phyloP scores from a whole-genome alignment of 306 rosid genomes.

The Vicia sativa region DNA sequence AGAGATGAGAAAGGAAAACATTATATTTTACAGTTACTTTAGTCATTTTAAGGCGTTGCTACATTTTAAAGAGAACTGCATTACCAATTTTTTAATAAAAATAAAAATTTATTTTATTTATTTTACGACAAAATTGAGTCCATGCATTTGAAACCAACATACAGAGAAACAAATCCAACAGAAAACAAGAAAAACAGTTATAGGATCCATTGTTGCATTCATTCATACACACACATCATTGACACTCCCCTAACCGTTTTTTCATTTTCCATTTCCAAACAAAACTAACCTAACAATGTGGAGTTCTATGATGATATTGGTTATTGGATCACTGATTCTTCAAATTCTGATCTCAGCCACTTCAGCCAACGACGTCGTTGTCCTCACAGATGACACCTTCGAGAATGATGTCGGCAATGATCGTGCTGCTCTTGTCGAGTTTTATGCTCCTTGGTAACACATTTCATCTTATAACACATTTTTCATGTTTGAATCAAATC shows the following conservation, averaged over 20 bases:
- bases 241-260: not conserved
- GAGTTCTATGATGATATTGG: conserved; percentile 35
- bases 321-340: conserved; percentile 51
- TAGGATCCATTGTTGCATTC: too few relatives aligned
- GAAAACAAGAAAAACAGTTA: not conserved
- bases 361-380: conserved; percentile 72
- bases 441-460: conserved; percentile 90
- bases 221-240: too few relatives aligned
- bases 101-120: too few relatives aligned
- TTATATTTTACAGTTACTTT: too few relatives aligned
- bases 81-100: too few relatives aligned
- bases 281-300: conserved; percentile 45
- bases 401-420: conserved; percentile 83
- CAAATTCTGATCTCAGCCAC: conserved; percentile 44
- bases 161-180: not conserved
- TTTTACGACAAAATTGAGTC: too few relatives aligned
- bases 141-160: too few relatives aligned
- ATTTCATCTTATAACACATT: conserved; percentile 1
- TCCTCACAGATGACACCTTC: conserved; percentile 64
- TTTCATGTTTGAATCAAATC: not conserved
- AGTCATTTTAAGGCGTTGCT: too few relatives aligned
- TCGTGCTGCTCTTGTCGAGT: conserved; percentile 81
- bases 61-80: too few relatives aligned
- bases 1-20: too few relatives aligned
- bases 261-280: not conserved